Evolutionary conservation across 331 rosid genomes (phyloP), one percentile per base, ranked within the genome.

Genomic region (Quercus phellos): DNA sequence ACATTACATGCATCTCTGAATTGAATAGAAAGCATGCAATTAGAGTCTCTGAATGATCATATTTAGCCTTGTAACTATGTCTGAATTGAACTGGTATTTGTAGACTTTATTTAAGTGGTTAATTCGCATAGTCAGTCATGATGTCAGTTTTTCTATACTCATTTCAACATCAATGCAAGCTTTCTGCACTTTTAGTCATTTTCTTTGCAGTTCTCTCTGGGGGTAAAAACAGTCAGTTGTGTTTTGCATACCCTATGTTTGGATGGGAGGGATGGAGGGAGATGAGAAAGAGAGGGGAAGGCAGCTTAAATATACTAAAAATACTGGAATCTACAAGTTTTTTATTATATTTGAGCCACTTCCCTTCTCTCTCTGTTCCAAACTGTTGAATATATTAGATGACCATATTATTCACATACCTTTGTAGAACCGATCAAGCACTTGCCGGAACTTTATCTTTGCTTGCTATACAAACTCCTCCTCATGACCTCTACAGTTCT

Each of bases 1-100:
- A 77, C 77, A 84, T 77, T 24, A 77, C 75, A 84, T 77, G 78
- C 80, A 79, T 76, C 26, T 82, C 70, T 27, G 46, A 67, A 69
- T 54, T 70, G 64, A 72, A 54, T 68, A 61, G 63, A 56, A 19
- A n/a, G 56, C 13, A 13, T 75, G 73, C 34, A 42, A 63, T 2
- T 14, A 56, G 16, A 50, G 53, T 81, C 68, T 78, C 38, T 51
- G 16, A 18, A 19, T 50, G 71, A 43, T 66, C 71, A 10, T 32
- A 32, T 64, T 19, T 51, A 74, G 43, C 82, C 71, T 64, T 74
- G 46, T 34, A 78, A 77, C 78, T 70, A 12, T 11, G 64, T 18
- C 19, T 55, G 58, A 2, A 64, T 78, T 63, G 77, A 34, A 38
- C 58, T 34, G 70, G 14, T 75, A 60, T 30, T 46, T 30, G 55